Evolutionary conservation across 441 rosid genomes (phyloP), one percentile per base, ranked within the genome.

Genomic region (Macaranga tanarius): DNA sequence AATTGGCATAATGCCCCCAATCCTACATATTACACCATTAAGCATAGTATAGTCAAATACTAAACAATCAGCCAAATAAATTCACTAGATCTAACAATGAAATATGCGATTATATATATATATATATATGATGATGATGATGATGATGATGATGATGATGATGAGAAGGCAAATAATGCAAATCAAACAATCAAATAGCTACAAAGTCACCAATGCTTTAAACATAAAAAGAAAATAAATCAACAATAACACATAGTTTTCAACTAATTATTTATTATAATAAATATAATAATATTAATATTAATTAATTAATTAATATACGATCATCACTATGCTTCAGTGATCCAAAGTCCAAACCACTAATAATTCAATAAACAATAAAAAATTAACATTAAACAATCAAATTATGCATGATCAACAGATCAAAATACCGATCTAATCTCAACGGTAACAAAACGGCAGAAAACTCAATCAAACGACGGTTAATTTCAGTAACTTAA

Each of bases 311-410:
- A n/a, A n/a, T 34, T 34, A 34, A 3, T 34, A 3, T 34, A 4
- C 7, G 51, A n/a, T 62, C 50, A 54, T 67, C 45, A n/a, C 19
- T 26, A 4, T 31, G 71, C 58, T 17, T 51, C n/a, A 52, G 28
- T 52, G 61, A 67, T 67, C 60, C 45, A 31, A 52, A 52, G 52
- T 67, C 60, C 45, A 31, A 52, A 52, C 26, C 1, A n/a, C 48
- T 19, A 19, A 51, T 16, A 11, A 19, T 25, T 26, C 16, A 20
- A 67, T 34, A 15, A 4, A 4, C 26, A n/a, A 62, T 12, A 19
- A 20, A 26, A 48, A 26, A 48, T 3, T 22, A 47, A 31, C n/a
- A n/a, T 11, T 1, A 51, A 16, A 25, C 7, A 45, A 25, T 11
- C 9, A 7, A 63, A 6, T 42, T 16, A 42, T 20, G 40, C 19